Evolutionary conservation across 768 basidiomycete genomes (phyloP).

Genomic region (Boletus vinaceobasis): DNA sequence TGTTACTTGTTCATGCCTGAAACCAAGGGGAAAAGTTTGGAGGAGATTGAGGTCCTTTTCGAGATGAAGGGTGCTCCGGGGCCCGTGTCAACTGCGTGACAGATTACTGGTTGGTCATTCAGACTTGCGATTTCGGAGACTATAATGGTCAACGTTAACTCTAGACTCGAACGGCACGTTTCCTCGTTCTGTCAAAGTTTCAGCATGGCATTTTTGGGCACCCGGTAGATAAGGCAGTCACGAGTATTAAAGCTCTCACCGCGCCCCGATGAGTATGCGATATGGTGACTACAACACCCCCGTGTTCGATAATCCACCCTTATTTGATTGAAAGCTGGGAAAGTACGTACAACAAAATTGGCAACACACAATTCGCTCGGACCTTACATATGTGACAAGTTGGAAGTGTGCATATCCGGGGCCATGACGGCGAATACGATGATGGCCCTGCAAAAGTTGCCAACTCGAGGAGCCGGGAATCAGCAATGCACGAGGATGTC

Average conservation of each 20-base stretch:
- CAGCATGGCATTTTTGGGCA: too few species aligned
- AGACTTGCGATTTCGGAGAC: not conserved
- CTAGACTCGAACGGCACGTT: not conserved
- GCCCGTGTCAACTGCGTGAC: not conserved
- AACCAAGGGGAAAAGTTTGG: constrained; percentile 43
- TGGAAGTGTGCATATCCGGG: too few species aligned
- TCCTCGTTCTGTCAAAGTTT: too few species aligned
- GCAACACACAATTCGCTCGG: not conserved
- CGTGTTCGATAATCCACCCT: constrained; percentile 8
- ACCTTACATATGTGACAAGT: too few species aligned
- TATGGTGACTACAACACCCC: not conserved
- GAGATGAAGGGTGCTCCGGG: constrained; percentile 12
- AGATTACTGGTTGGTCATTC: not conserved
- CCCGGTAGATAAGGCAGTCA: not conserved
- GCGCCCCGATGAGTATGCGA: not conserved
- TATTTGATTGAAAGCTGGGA: not conserved
- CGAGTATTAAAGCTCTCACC: not conserved
- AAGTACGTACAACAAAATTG: not conserved
- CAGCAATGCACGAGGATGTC: not conserved
- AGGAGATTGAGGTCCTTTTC: constrained; percentile 40
- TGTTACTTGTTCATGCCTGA: constrained; percentile 43
- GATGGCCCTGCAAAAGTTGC: not conserved
- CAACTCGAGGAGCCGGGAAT: not conserved
- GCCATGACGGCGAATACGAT: too few species aligned
- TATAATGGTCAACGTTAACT: not conserved